Percentiles rank a stretch among this genome's conserved stretches.
phyloP scores from a whole-genome alignment of 345 rosid species.

The Euclidium syriacum region DNA sequence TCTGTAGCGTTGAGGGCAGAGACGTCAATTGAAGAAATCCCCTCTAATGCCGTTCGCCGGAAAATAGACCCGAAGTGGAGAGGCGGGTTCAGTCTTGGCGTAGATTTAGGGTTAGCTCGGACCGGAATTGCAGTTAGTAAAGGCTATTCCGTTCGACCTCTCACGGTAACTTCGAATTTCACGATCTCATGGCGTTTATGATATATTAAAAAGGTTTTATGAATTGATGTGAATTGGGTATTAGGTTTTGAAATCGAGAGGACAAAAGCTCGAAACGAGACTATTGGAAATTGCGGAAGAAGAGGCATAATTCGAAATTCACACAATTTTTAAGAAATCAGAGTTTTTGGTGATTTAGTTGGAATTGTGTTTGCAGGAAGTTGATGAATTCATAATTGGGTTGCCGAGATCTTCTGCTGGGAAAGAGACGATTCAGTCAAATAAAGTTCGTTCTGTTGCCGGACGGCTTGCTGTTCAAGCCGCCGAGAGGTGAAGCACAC shows the following conservation, averaged over 20 bases:
- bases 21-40: constrained; percentile 44
- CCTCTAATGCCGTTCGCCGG: constrained; percentile 71
- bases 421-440: constrained; percentile 74
- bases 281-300: constrained; percentile 65
- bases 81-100: constrained; percentile 87
- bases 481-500: constrained; percentile 50
- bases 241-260: constrained; percentile 73
- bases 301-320: constrained; percentile 35
- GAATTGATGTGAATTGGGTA: not conserved
- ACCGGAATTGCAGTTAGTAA: constrained; percentile 84
- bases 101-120: constrained; percentile 74
- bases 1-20: constrained; percentile 18
- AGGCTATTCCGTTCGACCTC: constrained; percentile 70
- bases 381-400: constrained; percentile 78
- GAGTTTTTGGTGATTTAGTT: not conserved
- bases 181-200: not conserved
- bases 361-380: constrained; percentile 43
- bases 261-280: constrained; percentile 68
- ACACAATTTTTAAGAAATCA: not conserved
- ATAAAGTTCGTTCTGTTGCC: constrained; percentile 74
- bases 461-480: constrained; percentile 78
- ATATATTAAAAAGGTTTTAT: not conserved
- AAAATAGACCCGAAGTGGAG: constrained; percentile 52
- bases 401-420: constrained; percentile 79
- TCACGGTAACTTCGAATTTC: constrained; percentile 41